These are phyloP conservation scores for Phytophthora meadii DNA, from an alignment of 352 stramenopile species.

Conservation along the genomic window DNA sequence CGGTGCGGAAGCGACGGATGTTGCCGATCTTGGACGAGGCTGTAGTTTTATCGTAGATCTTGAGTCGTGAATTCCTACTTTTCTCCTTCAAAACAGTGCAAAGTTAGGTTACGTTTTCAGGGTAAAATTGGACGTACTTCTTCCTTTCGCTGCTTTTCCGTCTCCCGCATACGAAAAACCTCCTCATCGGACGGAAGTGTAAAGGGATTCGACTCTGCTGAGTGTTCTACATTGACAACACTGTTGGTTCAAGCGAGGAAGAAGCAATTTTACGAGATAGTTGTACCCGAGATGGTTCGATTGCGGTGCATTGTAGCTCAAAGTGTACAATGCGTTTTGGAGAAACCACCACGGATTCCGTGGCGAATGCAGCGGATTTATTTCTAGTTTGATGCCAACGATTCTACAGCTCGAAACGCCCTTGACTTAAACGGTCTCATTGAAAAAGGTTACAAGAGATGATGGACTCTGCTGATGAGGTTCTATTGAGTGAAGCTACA, in stretches of 20 bases:
- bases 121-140: constrained; percentile 36
- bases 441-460: too few relatives aligned
- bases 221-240: constrained; percentile 35
- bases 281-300: constrained; percentile 32
- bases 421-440: not conserved
- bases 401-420: constrained; percentile 22
- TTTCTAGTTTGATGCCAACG: constrained; percentile 7
- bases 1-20: constrained; percentile 74
- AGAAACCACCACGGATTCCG: too few relatives aligned
- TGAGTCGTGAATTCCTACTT: constrained; percentile 60
- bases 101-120: too few relatives aligned
- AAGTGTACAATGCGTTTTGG: not conserved
- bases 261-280: not conserved
- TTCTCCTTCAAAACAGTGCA: constrained; percentile 49
- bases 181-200: constrained; percentile 94
- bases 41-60: constrained; percentile 93
- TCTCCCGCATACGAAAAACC: constrained; percentile 94
- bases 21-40: constrained; percentile 82
- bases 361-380: constrained; percentile 2
- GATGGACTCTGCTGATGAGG: constrained; percentile 36
- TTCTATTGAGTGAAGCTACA: constrained; percentile 21
- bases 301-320: constrained; percentile 29
- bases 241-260: too few relatives aligned
- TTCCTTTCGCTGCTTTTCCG: constrained; percentile 88
- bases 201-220: constrained; percentile 88